Evolutionary conservation across 345 rosid genomes (phyloP).

Genomic region (Hirschfeldia incana): DNA sequence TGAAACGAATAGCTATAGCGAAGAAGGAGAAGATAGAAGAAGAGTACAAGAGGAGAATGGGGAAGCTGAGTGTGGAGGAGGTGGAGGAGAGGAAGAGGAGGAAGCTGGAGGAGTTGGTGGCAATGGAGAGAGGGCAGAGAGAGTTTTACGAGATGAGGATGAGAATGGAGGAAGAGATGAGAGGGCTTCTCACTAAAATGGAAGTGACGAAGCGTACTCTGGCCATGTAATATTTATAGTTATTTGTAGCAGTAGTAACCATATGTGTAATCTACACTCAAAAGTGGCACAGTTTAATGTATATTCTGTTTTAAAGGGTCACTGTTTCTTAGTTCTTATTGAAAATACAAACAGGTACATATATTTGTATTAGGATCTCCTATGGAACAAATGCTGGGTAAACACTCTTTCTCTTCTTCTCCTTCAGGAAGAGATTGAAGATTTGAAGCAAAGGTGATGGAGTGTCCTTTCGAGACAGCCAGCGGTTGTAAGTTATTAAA

Average conservation of each 20-base stretch:
- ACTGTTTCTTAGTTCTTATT: background rate
- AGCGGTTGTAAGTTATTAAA: conserved; percentile 33
- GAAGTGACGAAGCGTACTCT: conserved; percentile 77
- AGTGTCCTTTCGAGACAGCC: conserved; percentile 33
- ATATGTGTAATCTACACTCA: background rate
- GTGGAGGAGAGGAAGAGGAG: conserved; percentile 64
- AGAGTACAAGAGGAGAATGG: conserved; percentile 57
- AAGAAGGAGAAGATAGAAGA: conserved; percentile 81
- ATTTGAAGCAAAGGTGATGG: conserved; percentile 29
- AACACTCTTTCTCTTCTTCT: too few species aligned
- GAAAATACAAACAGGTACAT: background rate
- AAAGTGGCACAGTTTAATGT: background rate
- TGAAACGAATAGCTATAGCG: conserved; percentile 70
- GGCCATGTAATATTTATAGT: conserved; percentile 45
- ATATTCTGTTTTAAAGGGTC: background rate
- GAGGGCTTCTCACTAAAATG: conserved; percentile 76
- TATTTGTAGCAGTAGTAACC: background rate
- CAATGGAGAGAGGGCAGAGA: conserved; percentile 69
- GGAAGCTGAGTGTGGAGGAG: conserved; percentile 64
- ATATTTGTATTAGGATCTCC: background rate
- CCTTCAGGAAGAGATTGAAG: conserved; percentile 32
- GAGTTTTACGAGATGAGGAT: conserved; percentile 77
- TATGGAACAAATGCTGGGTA: too few species aligned
- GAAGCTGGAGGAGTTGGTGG: conserved; percentile 69
- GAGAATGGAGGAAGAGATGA: conserved; percentile 94